Evolutionary conservation across 2,329 filamentous ascomycete genomes (phyloP).

Genomic region (Didymella exigua): DNA sequence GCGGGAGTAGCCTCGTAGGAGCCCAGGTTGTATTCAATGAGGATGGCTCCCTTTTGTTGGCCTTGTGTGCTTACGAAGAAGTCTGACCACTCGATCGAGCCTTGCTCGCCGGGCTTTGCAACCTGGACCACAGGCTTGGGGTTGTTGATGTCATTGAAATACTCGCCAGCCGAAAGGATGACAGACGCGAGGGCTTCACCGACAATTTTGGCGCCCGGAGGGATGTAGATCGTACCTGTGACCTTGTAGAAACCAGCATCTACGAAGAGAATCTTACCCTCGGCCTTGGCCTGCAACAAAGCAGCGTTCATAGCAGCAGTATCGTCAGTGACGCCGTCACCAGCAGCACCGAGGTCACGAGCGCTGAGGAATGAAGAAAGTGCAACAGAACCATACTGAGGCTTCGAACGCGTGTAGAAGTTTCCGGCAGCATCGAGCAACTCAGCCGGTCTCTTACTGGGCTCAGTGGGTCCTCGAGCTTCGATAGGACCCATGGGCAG

Average conservation of each 20-base stretch:
- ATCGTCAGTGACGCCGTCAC: slow-evolving; percentile 84
- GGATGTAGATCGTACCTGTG: slow-evolving; percentile 60
- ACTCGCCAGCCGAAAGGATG: slow-evolving; percentile 74
- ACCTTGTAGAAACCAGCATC: slow-evolving; percentile 64
- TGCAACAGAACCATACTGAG: slow-evolving; percentile 55
- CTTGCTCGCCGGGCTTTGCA: slow-evolving; percentile 67
- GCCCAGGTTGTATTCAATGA: slow-evolving; percentile 75
- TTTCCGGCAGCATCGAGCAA: slow-evolving; percentile 54
- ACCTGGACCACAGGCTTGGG: slow-evolving; percentile 71
- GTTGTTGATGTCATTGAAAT: slow-evolving; percentile 53
- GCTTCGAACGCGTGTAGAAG: slow-evolving; percentile 59
- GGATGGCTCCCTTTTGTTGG: slow-evolving; percentile 67
- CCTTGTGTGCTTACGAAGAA: slow-evolving; percentile 73
- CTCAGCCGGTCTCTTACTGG: slow-evolving; percentile 48
- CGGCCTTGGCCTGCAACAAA: slow-evolving; percentile 66
- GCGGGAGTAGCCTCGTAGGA: slow-evolving; percentile 62
- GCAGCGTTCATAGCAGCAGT: slow-evolving; percentile 77
- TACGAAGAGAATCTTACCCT: slow-evolving; percentile 61
- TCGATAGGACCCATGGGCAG: slow-evolving; percentile 48
- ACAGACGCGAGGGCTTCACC: slow-evolving; percentile 85
- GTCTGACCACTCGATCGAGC: slow-evolving; percentile 73
- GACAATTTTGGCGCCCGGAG: slow-evolving; percentile 76
- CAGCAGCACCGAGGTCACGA: slow-evolving; percentile 64
- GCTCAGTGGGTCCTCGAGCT: slow-evolving; percentile 52
- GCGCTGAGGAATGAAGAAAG: slow-evolving; percentile 65